A percentile compares a stretch with the other conserved stretches of the same genome.
phyloP scores from a whole-genome alignment of 805 yeast genomes.

The Maudiozyma serrabonitensis region DNA sequence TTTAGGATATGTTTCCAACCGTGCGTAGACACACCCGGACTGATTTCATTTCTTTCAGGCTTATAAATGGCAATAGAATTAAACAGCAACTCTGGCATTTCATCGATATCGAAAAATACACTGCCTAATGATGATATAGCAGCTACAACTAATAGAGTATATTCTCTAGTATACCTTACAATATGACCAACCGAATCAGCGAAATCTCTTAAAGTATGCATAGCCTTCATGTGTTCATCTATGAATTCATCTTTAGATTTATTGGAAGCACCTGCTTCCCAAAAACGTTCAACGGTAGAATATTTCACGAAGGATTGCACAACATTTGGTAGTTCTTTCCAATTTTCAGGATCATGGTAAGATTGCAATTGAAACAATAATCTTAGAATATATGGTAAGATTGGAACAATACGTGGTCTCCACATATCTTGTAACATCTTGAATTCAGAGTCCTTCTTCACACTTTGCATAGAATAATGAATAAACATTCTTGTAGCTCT shows the following conservation, averaged over 20 bases:
- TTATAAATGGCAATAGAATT: slow-evolving; percentile 61
- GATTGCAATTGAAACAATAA: slow-evolving; percentile 85
- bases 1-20: slow-evolving; percentile 97
- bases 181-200: slow-evolving; percentile 97
- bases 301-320: slow-evolving; percentile 88
- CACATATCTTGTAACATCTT: slow-evolving; percentile 59
- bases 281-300: slow-evolving; percentile 85
- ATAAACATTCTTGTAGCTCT: slow-evolving; percentile 91
- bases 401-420: slow-evolving; percentile 90
- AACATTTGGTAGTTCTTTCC: slow-evolving; percentile 78
- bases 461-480: slow-evolving; percentile 89
- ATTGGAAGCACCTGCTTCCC: slow-evolving; percentile 97
- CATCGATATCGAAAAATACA: slow-evolving; percentile 78
- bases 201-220: slow-evolving; percentile 87
- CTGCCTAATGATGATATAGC: slow-evolving; percentile 85
- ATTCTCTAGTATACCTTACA: slow-evolving; percentile 90
- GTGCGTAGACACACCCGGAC: slow-evolving; percentile 80
- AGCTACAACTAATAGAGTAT: slow-evolving; percentile 82
- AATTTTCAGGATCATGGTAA: slow-evolving; percentile 86
- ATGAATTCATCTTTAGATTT: slow-evolving; percentile 90
- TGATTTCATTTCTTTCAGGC: slow-evolving; percentile 42
- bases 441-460: slow-evolving; percentile 70
- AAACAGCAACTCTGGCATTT: slow-evolving; percentile 68
- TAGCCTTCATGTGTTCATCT: slow-evolving; percentile 88
- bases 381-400: slow-evolving; percentile 83